These are phyloP conservation scores for Bolboschoenus planiculmis DNA, from an alignment of 176 grass and related monocot genomes.

Conservation along the genomic window DNA sequence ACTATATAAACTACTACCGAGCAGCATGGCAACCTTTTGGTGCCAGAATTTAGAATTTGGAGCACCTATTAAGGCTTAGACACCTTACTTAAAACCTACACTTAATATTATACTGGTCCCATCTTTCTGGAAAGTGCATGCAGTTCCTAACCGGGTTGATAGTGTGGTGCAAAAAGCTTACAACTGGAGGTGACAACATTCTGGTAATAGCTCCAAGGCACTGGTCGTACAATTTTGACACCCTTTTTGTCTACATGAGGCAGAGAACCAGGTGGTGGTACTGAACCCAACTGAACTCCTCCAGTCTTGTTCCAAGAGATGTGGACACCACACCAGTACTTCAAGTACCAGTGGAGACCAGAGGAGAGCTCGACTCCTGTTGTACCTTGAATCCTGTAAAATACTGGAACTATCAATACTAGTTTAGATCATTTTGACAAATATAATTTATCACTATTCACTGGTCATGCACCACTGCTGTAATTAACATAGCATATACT, in stretches of 20 bases:
- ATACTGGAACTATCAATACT: constrained; percentile 1
- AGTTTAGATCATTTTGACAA: constrained; percentile 2
- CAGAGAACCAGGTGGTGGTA: constrained; percentile 57
- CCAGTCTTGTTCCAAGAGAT: constrained; percentile 99
- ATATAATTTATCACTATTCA: neutral
- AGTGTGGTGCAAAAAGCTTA: constrained; percentile 40
- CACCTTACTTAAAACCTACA: neutral
- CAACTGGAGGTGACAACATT: constrained; percentile 97
- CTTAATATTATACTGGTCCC: neutral
- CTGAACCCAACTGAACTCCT: constrained; percentile 51
- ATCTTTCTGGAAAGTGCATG: neutral
- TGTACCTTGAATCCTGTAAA: constrained; percentile 67
- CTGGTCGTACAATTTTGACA: constrained; percentile 79
- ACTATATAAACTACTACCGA: neutral
- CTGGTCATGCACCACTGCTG: neutral
- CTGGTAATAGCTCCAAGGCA: constrained; percentile 96
- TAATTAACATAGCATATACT: neutral
- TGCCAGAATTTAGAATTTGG: neutral
- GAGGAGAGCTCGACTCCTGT: constrained; percentile 71
- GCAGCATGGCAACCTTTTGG: neutral
- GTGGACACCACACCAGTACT: constrained; percentile 78
- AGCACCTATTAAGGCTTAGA: neutral
- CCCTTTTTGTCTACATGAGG: constrained; percentile 44
- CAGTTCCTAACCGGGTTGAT: neutral
- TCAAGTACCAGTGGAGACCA: constrained; percentile 95